These are phyloP conservation scores for Barbatosphaeria neglecta DNA, from an alignment of 495 filamentous ascomycete genomes.

Conservation along the genomic window DNA sequence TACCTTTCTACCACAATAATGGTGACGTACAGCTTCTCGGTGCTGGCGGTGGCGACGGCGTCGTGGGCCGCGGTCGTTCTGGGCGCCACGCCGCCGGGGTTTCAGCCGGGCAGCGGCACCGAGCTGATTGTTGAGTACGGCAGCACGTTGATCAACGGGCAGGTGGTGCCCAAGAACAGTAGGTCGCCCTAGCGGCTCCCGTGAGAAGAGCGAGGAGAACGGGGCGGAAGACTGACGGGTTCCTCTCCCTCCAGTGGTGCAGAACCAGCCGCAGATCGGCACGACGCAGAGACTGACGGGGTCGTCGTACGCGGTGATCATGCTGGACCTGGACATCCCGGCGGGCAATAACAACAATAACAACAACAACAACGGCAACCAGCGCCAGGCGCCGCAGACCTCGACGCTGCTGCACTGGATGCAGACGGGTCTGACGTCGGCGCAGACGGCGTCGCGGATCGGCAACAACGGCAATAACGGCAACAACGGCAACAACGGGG, in stretches of 20 bases:
- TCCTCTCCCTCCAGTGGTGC: conserved; percentile 3
- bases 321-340: conserved; percentile 35
- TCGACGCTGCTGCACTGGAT: conserved; percentile 31
- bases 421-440: conserved; percentile 27
- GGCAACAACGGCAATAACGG: conserved; percentile 13
- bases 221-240: not conserved
- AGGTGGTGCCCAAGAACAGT: conserved; percentile 20
- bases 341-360: too few relatives aligned
- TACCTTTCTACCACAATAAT: conserved; percentile 10
- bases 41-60: conserved; percentile 16
- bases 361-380: too few relatives aligned
- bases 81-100: conserved; percentile 26
- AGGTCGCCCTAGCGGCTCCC: conserved; percentile 1
- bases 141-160: conserved; percentile 17
- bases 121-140: conserved; percentile 25
- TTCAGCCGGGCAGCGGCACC: conserved; percentile 16
- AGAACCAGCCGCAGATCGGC: conserved; percentile 17
- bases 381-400: conserved; percentile 20
- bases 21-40: conserved; percentile 15
- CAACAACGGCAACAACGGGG: conserved; percentile 12
- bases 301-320: conserved; percentile 20
- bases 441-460: conserved; percentile 9
- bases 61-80: conserved; percentile 1
- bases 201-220: not conserved
- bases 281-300: conserved; percentile 19